Conservation (phyloP, 2,329 filamentous ascomycete species). For the Tolypocladium inflatum region DNA sequence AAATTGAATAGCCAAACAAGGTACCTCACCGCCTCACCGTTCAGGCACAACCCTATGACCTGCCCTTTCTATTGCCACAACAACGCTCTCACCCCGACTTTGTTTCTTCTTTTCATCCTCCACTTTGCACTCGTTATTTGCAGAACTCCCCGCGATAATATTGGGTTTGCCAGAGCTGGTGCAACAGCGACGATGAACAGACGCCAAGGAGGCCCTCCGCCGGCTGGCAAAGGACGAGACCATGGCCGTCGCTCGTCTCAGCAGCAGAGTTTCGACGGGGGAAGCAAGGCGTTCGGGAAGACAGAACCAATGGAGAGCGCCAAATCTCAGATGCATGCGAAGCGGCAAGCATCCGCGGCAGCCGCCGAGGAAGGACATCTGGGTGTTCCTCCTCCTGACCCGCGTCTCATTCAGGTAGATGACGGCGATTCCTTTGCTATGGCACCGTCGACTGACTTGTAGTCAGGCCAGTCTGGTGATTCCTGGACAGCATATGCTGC, state of each 20-base stretch:
- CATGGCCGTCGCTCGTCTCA: background rate
- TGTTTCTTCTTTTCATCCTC: background rate
- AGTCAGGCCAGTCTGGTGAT: constrained; percentile 16
- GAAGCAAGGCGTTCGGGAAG: background rate
- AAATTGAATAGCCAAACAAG: background rate
- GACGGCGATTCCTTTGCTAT: background rate
- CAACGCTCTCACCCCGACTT: background rate
- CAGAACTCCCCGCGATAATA: background rate
- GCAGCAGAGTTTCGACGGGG: background rate
- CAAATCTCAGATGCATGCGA: background rate
- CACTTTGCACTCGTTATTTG: background rate
- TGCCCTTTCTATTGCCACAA: background rate
- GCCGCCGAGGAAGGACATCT: background rate
- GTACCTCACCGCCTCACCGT: no score
- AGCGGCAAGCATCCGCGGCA: background rate
- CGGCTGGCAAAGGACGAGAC: background rate
- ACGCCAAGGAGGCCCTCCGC: background rate
- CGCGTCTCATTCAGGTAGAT: background rate
- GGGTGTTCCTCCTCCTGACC: background rate
- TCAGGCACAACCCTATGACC: background rate
- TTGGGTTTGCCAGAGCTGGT: background rate
- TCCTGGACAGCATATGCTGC: constrained; percentile 16
- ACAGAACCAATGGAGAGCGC: background rate
- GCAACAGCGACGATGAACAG: background rate
- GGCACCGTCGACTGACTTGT: constrained; percentile 3